Base-by-base conservation (phyloP, 192 early-diverging fungal genomes). In the Coemansia sp. region DNA sequence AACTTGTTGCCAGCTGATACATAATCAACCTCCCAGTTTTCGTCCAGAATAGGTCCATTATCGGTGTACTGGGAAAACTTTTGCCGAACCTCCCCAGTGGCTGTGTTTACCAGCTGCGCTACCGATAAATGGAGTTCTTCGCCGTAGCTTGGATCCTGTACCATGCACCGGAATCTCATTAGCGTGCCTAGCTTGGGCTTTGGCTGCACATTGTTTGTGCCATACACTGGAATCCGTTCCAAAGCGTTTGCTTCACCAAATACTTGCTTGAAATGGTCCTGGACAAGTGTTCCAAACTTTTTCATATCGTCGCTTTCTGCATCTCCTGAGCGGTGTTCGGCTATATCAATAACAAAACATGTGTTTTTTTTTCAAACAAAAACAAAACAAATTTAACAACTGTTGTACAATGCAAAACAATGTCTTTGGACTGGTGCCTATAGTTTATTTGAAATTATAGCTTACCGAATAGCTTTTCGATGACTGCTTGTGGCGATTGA, bases 161-260 rank as follows among this genome's bases (percentile, higher is more conserved):
- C 86, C 92, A 93, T 93, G 76, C 89, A 91, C 45, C 89, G 81
- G 68, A 92, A 92, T n/a, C 91, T 72, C 18, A 92, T 89, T 5
- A 93, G 78, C 9, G 74, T 64, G 2, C 78, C 81, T 35, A 33
- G 32, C 54, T 78, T 71, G 35, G 32, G 66, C 35, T 33, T 68
- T 2, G 34, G 11, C 5, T 9, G 8, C 20, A 4, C 34, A 1
- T 38, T 14, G 3, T 63, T 14, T 15, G 58, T 36, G 17, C 58
- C 64, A 8, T 72, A 72, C 32, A 72, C 70, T 1, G 81, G 81
- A 32, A 83, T 72, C 8, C 36, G 62, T 20, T 78, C 54, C 8
- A 77, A 14, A 1, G 68, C 35, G 11, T 67, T 55, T 32, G 59
- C 20, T 22, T 63, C 66, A 33, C 56, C 43, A 53, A 83, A 75